phyloP scores from a whole-genome alignment of 1,284 basidiomycete species.

The Kwoniella shivajii region DNA sequence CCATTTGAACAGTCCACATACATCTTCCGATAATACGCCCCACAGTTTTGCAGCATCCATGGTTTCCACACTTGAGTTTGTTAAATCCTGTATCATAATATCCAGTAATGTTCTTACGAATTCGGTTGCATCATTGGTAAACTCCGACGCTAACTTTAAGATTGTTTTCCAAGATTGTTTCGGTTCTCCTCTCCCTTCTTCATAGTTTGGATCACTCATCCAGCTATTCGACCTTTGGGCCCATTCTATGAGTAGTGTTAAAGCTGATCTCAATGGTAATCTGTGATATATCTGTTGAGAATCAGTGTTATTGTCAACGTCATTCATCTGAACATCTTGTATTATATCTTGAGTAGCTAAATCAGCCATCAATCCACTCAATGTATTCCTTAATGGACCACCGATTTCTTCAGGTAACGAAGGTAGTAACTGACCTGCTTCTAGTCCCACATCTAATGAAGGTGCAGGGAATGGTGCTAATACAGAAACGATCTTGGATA shows the following conservation, averaged over 20 bases:
- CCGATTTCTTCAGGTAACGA: slow-evolving; percentile 38
- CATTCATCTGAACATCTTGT: neutral
- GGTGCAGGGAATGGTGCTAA: slow-evolving; percentile 45
- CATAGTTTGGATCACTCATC: neutral
- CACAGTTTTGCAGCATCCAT: slow-evolving; percentile 18
- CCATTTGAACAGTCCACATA: slow-evolving; percentile 39
- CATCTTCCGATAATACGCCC: slow-evolving; percentile 32
- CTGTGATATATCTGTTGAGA: neutral
- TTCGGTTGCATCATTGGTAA: slow-evolving; percentile 9
- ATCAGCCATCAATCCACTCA: slow-evolving; percentile 47
- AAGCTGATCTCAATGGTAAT: slow-evolving; percentile 8
- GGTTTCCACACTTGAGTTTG: neutral
- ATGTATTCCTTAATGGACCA: slow-evolving; percentile 34
- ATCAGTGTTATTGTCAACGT: neutral
- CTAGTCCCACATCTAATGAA: slow-evolving; percentile 45
- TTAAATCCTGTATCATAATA: slow-evolving; percentile 2
- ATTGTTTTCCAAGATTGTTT: neutral
- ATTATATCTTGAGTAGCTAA: slow-evolving; percentile 21
- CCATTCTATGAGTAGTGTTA: slow-evolving; percentile 21
- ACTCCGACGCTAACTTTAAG: neutral
- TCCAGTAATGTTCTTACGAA: slow-evolving; percentile 19
- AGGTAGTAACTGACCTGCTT: slow-evolving; percentile 39
- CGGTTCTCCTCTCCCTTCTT: neutral
- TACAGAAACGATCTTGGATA: slow-evolving; percentile 25
- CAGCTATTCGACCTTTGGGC: neutral